Conservation (phyloP, 495 filamentous ascomycete genomes). For the Penicillium salamii region DNA sequence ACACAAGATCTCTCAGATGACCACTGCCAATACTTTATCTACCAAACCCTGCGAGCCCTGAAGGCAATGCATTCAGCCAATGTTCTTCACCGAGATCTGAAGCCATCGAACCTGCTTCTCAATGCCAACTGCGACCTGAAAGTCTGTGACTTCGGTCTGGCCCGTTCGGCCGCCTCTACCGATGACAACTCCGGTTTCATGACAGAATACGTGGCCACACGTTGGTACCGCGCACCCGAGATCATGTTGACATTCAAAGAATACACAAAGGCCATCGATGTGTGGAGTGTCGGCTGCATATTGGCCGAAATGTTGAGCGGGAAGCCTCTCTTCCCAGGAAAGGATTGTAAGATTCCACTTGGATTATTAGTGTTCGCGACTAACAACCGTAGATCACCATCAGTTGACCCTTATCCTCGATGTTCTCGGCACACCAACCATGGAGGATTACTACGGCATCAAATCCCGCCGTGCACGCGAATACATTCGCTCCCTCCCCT, state of each 20-base stretch:
- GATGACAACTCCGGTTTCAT: constrained; percentile 99
- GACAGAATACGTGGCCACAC: constrained; percentile 99
- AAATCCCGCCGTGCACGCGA: constrained; percentile 96
- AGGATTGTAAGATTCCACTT: constrained; percentile 74
- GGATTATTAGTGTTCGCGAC: constrained; percentile 7
- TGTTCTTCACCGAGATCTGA: constrained; percentile 94
- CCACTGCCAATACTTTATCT: constrained; percentile 99
- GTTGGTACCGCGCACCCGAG: constrained; percentile 98
- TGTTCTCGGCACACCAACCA: constrained; percentile 96
- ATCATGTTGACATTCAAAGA: constrained; percentile 99
- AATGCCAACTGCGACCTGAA: constrained; percentile 99
- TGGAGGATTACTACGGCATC: constrained; percentile 99
- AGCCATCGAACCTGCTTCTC: constrained; percentile 93
- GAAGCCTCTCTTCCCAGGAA: constrained; percentile 97
- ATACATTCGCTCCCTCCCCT: constrained; percentile 98
- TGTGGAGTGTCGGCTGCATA: constrained; percentile 99
- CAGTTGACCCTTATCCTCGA: constrained; percentile 97
- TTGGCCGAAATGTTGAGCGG: constrained; percentile 99
- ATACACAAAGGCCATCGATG: constrained; percentile 99
- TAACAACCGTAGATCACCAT: constrained; percentile 73
- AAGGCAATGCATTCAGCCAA: constrained; percentile 99
- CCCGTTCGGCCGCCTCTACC: constrained; percentile 85
- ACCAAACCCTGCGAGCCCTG: constrained; percentile 95
- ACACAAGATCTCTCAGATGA: constrained; percentile 98
- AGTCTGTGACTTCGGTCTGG: constrained; percentile 97